Percentiles rank a stretch among this genome's conserved stretches.
phyloP scores from a whole-genome alignment of 176 grass and related monocot species.

The Aechmea fasciata region DNA sequence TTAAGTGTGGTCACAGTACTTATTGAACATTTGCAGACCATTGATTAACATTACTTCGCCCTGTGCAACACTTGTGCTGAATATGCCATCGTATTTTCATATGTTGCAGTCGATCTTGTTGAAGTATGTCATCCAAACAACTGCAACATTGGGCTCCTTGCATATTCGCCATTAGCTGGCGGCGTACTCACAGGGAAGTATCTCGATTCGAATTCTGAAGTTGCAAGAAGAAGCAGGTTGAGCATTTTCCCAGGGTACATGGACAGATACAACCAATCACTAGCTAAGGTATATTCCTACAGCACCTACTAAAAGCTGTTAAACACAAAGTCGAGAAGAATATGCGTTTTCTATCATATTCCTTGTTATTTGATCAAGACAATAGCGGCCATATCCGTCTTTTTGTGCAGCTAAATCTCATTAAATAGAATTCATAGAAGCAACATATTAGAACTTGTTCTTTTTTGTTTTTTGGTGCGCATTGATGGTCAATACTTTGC shows the following conservation, averaged over 20 bases:
- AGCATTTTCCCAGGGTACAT: slow-evolving; percentile 90
- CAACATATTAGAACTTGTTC: too few species aligned
- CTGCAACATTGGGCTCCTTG: slow-evolving; percentile 72
- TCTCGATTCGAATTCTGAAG: slow-evolving; percentile 32
- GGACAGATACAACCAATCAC: slow-evolving; percentile 60
- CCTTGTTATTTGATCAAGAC: too few species aligned
- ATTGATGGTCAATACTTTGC: too few species aligned
- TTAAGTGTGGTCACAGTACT: not conserved
- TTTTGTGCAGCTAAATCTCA: too few species aligned
- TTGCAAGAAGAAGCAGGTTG: slow-evolving; percentile 47
- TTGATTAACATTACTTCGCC: not conserved
- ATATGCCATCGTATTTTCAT: not conserved
- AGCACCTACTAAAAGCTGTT: too few species aligned
- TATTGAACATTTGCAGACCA: not conserved
- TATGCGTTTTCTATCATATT: too few species aligned
- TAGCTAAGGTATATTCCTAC: slow-evolving; percentile 52
- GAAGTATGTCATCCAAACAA: slow-evolving; percentile 91
- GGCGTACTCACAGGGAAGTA: slow-evolving; percentile 86
- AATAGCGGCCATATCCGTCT: too few species aligned
- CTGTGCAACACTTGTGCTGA: not conserved
- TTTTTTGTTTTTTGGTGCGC: not conserved
- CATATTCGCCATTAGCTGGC: slow-evolving; percentile 79
- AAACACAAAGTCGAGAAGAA: too few species aligned
- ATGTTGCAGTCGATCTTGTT: slow-evolving; percentile 67
- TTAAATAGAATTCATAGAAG: too few species aligned